Conservation (phyloP, 805 yeast genomes). For the Cyberlindnera maclurae region DNA sequence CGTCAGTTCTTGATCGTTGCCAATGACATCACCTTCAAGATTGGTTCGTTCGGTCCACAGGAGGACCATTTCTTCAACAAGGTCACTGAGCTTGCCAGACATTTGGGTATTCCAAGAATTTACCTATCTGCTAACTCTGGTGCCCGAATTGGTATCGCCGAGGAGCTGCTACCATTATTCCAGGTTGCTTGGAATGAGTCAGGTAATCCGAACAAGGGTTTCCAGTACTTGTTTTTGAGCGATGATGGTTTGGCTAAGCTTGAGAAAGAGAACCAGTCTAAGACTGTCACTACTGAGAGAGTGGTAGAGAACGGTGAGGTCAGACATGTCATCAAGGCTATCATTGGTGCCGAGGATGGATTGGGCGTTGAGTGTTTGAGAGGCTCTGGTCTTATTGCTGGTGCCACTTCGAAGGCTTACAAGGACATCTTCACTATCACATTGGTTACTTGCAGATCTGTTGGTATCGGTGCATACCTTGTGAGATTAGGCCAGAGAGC, state of each 20-base stretch:
- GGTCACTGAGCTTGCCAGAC: slow-evolving; percentile 87
- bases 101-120: slow-evolving; percentile 88
- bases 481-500: slow-evolving; percentile 99
- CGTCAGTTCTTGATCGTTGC: slow-evolving; percentile 91
- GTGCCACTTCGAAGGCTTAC: slow-evolving; percentile 96
- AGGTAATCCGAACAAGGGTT: slow-evolving; percentile 73
- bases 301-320: slow-evolving; percentile 80
- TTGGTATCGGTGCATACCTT: slow-evolving; percentile 98
- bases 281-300: slow-evolving; percentile 66
- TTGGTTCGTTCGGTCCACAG: slow-evolving; percentile 97
- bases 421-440: slow-evolving; percentile 95
- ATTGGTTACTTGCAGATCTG: slow-evolving; percentile 99
- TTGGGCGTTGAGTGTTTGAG: slow-evolving; percentile 97
- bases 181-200: slow-evolving; percentile 91
- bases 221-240: slow-evolving; percentile 78
- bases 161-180: slow-evolving; percentile 83
- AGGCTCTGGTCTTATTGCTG: slow-evolving; percentile 98
- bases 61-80: slow-evolving; percentile 90
- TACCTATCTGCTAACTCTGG: slow-evolving; percentile 98
- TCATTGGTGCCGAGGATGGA: slow-evolving; percentile 93
- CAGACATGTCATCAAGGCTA: slow-evolving; percentile 72
- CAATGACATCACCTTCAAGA: slow-evolving; percentile 94
- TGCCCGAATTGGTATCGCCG: slow-evolving; percentile 98
- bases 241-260: slow-evolving; percentile 54
- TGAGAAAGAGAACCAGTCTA: slow-evolving; percentile 51